Base-by-base conservation (phyloP, 305 asterid species). In the Rubia occidens region DNA sequence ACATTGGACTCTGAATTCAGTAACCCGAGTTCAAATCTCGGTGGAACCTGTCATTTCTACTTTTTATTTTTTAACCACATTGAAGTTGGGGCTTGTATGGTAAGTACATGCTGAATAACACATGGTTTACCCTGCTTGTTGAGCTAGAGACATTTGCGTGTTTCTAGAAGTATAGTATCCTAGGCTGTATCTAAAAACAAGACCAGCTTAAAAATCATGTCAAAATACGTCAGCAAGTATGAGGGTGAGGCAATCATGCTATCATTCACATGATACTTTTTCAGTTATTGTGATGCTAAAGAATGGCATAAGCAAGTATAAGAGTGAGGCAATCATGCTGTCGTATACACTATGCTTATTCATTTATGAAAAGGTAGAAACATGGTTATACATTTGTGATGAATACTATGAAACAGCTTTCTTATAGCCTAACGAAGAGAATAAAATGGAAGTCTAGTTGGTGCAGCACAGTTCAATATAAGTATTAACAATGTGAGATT, bases 1-100 rank as follows among this genome's bases (percentile, higher is more conserved):
- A 15, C 47, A 37, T 62, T 35, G 66, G 47, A 62, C 45, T 62
- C 24, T 62, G 66, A 62, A 62, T 62, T 47, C 66, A 62, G 21
- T 62, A 62, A 15, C 24, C 66, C 47, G 47, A 62, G 45, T 62
- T 62, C 45, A 62, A 62, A 62, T 37, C 66, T 62, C 47, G 63
- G 63, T 59, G 63, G 63, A 24, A 59, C 63, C 63, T 59, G 24
- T 60, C 24, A 11, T n/a, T 32, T 32, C 35, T 3, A 32, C 35
- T 32, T 32, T 32, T 32, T 32, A 32, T 32, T 32, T 32, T 32
- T 1, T 32, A 32, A 32, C 35, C 35, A 32, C 4, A 32, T 32
- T 32, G 11, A 4, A 21, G 24, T 56, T 5, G 24, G 8, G 24
- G 11, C 26, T 24, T 8, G 17, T 24, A 10, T 58, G 15, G 14